Evolutionary conservation across 2,329 filamentous ascomycete genomes (phyloP).

Genomic region (Paraphoma sp.): DNA sequence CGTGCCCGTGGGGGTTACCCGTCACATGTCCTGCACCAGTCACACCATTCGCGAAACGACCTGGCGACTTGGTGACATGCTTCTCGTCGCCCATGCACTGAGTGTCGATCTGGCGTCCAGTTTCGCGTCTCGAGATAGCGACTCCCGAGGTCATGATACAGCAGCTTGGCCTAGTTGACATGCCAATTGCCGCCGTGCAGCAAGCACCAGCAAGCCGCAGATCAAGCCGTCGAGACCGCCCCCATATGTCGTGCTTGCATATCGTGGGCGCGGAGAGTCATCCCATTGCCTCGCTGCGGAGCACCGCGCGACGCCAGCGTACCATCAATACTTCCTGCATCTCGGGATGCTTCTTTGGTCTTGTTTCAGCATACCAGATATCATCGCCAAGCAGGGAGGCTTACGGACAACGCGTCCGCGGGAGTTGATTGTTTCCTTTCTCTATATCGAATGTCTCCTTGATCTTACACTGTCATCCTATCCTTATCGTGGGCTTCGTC

Average conservation of each 20-base stretch:
- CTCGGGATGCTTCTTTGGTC: slow-evolving; percentile 5
- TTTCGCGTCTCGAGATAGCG: slow-evolving; percentile 13
- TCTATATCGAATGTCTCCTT: not conserved
- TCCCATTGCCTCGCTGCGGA: slow-evolving; percentile 18
- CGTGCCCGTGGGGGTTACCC: slow-evolving; percentile 1
- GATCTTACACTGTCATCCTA: not conserved
- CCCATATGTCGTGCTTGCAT: slow-evolving; percentile 10
- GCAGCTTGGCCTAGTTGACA: not conserved
- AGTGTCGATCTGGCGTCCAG: slow-evolving; percentile 19
- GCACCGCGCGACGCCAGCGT: slow-evolving; percentile 18
- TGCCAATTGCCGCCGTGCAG: slow-evolving; percentile 19
- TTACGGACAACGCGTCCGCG: slow-evolving; percentile 4
- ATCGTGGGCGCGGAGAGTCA: slow-evolving; percentile 15
- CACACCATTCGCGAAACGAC: slow-evolving; percentile 16
- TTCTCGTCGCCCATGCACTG: slow-evolving; percentile 16
- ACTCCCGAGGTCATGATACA: slow-evolving; percentile 7
- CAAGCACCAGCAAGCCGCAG: slow-evolving; percentile 8
- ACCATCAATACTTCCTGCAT: slow-evolving; percentile 28
- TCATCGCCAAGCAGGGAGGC: slow-evolving; percentile 4
- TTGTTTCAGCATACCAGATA: slow-evolving; percentile 3
- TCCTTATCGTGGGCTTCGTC: not conserved
- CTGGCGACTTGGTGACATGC: slow-evolving; percentile 20
- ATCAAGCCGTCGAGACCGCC: slow-evolving; percentile 14
- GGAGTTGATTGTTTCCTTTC: slow-evolving; percentile 4
- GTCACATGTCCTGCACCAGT: slow-evolving; percentile 12